These are phyloP conservation scores for Cutaneotrichosporon cutaneum DNA, from an alignment of 1,284 basidiomycete genomes.

Conservation along the genomic window DNA sequence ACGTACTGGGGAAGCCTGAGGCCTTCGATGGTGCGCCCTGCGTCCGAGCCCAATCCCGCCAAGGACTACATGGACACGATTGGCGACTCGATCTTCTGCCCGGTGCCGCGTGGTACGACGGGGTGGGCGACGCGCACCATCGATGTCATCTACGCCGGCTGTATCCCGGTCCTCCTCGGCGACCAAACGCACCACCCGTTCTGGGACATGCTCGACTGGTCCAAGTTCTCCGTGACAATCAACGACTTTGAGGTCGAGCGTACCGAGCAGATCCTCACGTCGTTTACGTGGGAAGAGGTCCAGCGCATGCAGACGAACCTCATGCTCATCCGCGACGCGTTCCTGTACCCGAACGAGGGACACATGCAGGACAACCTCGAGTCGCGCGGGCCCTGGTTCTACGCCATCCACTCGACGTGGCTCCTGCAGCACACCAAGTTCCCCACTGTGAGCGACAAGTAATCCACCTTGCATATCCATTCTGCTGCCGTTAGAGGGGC, in stretches of 20 bases:
- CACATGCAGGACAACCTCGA: slow-evolving; percentile 24
- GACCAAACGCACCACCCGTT: slow-evolving; percentile 46
- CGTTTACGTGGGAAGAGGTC: slow-evolving; percentile 37
- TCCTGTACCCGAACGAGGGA: slow-evolving; percentile 45
- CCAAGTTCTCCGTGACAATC: slow-evolving; percentile 45
- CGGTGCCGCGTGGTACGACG: slow-evolving; percentile 45
- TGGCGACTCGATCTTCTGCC: slow-evolving; percentile 49
- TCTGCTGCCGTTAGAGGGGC: slow-evolving; percentile 3
- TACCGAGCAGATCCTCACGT: slow-evolving; percentile 43
- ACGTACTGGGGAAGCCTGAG: slow-evolving; percentile 21
- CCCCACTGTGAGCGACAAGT: slow-evolving; percentile 1
- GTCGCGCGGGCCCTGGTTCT: slow-evolving; percentile 40
- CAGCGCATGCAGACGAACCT: slow-evolving; percentile 45
- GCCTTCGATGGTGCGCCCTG: not conserved
- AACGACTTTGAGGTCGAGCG: slow-evolving; percentile 41
- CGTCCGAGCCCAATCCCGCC: slow-evolving; percentile 7
- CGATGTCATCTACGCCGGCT: slow-evolving; percentile 52
- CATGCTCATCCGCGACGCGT: slow-evolving; percentile 50
- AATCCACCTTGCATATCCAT: not conserved
- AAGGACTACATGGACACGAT: slow-evolving; percentile 43
- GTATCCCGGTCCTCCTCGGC: slow-evolving; percentile 51
- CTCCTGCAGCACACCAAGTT: slow-evolving; percentile 22
- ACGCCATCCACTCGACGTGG: slow-evolving; percentile 40
- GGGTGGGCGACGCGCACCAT: slow-evolving; percentile 46
- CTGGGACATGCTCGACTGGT: slow-evolving; percentile 51